Percentiles rank a stretch among this genome's conserved stretches.
Conservation (phyloP, 208 protist species). For the Trypanosoma cruzi region DNA sequence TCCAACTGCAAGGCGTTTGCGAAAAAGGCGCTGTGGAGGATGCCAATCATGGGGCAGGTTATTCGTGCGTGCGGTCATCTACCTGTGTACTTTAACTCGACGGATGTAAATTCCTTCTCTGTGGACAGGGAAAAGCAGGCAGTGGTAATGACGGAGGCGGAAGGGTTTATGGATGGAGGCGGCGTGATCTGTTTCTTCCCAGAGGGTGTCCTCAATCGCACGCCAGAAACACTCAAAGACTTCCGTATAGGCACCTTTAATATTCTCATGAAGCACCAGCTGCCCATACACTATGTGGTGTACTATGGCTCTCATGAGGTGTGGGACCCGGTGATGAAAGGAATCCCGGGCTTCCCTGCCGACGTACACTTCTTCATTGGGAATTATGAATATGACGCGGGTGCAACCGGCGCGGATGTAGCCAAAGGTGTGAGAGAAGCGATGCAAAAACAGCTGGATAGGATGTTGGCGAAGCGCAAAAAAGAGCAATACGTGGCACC, state of each 20-base stretch:
- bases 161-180: slow-evolving; percentile 51
- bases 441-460: slow-evolving; percentile 79
- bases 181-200: slow-evolving; percentile 86
- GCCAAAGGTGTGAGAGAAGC: slow-evolving; percentile 49
- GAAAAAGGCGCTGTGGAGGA: slow-evolving; percentile 63
- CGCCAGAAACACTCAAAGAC: slow-evolving; percentile 71
- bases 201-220: slow-evolving; percentile 83
- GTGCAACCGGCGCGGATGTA: slow-evolving; percentile 48
- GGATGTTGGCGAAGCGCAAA: slow-evolving; percentile 47
- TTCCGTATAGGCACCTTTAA: slow-evolving; percentile 88
- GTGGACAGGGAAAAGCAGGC: slow-evolving; percentile 87
- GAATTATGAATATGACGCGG: slow-evolving; percentile 69
- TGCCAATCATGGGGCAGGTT: slow-evolving; percentile 81
- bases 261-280: slow-evolving; percentile 58
- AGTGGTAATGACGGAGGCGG: slow-evolving; percentile 53
- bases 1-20: slow-evolving; percentile 64
- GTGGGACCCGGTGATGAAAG: slow-evolving; percentile 58
- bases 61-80: slow-evolving; percentile 76
- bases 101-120: slow-evolving; percentile 50
- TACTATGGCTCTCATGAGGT: slow-evolving; percentile 82
- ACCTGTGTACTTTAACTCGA: slow-evolving; percentile 81
- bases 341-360: slow-evolving; percentile 70
- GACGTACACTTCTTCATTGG: slow-evolving; percentile 82
- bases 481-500: slow-evolving; percentile 37
- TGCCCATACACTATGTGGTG: slow-evolving; percentile 78